These are phyloP conservation scores for Pichia kudriavzevii DNA, from an alignment of 1,139 yeast species.

Conservation along the genomic window DNA sequence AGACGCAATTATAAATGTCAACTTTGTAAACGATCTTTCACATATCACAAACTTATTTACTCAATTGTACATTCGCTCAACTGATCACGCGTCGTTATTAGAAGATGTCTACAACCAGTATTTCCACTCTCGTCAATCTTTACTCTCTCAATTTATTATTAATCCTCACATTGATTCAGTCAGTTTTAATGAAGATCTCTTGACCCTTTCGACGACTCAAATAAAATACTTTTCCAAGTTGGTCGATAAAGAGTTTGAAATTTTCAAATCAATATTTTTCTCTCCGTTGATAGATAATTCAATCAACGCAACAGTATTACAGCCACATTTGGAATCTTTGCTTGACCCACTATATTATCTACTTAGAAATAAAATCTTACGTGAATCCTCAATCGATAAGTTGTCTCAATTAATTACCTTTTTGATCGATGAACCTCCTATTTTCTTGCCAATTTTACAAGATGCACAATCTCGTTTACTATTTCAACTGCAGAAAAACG, in stretches of 20 bases:
- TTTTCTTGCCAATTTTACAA: slow-evolving; percentile 64
- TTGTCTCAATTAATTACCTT: slow-evolving; percentile 73
- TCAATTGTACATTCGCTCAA: slow-evolving; percentile 43
- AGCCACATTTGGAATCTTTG: slow-evolving; percentile 51
- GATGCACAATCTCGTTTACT: slow-evolving; percentile 77
- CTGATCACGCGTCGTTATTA: slow-evolving; percentile 49
- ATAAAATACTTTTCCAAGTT: slow-evolving; percentile 52
- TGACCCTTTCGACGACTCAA: slow-evolving; percentile 52
- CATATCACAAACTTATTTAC: slow-evolving; percentile 38
- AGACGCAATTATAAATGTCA: slow-evolving; percentile 55
- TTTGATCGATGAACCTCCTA: slow-evolving; percentile 59
- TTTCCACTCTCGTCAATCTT: slow-evolving; percentile 45
- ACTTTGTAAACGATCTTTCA: slow-evolving; percentile 42
- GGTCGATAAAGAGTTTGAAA: slow-evolving; percentile 50
- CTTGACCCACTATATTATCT: slow-evolving; percentile 69
- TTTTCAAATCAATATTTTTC: slow-evolving; percentile 50
- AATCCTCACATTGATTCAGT: slow-evolving; percentile 30
- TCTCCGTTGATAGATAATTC: slow-evolving; percentile 21
- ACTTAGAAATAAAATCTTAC: slow-evolving; percentile 55
- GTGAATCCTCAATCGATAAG: slow-evolving; percentile 57
- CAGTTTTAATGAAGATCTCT: slow-evolving; percentile 30
- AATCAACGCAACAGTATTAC: slow-evolving; percentile 28
- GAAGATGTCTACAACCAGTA: slow-evolving; percentile 60
- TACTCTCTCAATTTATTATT: slow-evolving; percentile 42
- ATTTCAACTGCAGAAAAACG: slow-evolving; percentile 66